Conservation (phyloP, 78 protist genomes). For the Paratrimastix pyriformis region DNA sequence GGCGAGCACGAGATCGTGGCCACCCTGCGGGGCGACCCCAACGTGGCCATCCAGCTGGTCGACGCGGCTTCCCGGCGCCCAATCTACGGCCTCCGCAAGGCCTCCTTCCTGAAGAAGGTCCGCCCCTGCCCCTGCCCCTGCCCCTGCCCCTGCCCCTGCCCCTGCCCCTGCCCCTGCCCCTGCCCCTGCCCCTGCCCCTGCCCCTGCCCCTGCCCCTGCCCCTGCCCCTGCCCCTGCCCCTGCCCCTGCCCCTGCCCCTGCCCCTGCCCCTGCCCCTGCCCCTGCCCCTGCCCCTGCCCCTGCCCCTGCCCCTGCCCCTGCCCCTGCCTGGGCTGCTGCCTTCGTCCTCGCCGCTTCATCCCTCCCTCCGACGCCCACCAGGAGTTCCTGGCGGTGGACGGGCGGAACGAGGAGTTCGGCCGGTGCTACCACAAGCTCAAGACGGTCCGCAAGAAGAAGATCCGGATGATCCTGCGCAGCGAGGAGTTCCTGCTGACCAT, state of each 20-base stretch:
- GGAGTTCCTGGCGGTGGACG: background rate
- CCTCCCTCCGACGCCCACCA: too few species aligned
- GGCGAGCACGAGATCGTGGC: slow-evolving; percentile 5
- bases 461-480: background rate
- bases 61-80: background rate
- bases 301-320: background rate
- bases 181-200: background rate
- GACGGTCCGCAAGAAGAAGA: background rate
- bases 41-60: background rate
- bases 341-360: too few species aligned
- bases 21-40: background rate
- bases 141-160: background rate
- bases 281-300: background rate
- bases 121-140: background rate
- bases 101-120: background rate
- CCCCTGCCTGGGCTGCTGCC: background rate
- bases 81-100: background rate
- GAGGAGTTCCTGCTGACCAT: background rate
- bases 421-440: slow-evolving; percentile 10
- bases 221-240: background rate
- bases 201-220: background rate
- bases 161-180: background rate
- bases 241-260: background rate
- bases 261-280: background rate
- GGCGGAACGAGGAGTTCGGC: background rate